Percentiles rank a stretch among this genome's conserved stretches.
These are phyloP conservation scores for Suhomyces bolitotheri DNA, from an alignment of 1,139 yeast genomes.

Conservation along the genomic window DNA sequence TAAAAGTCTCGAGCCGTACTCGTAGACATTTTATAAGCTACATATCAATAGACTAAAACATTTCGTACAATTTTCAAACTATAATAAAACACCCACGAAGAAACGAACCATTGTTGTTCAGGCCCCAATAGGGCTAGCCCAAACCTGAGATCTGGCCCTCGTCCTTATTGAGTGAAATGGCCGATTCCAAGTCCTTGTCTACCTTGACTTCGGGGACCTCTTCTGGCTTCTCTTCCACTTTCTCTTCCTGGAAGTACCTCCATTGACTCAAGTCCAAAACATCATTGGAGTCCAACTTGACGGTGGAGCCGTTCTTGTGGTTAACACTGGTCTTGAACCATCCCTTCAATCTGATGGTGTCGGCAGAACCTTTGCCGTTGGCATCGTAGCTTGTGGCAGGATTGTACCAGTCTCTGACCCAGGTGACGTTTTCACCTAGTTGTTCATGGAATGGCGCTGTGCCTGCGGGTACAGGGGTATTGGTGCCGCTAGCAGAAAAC, in stretches of 20 bases:
- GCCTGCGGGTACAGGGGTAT: constrained; percentile 15
- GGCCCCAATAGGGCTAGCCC: no score
- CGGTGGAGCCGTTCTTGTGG: constrained; percentile 18
- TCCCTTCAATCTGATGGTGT: constrained; percentile 31
- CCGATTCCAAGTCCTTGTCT: constrained; percentile 21
- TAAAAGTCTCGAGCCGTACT: no score
- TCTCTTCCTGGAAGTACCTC: constrained; percentile 27
- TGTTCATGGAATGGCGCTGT: constrained; percentile 22
- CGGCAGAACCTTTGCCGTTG: constrained; percentile 18
- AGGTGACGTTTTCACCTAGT: constrained; percentile 33
- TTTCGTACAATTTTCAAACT: no score
- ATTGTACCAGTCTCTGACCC: constrained; percentile 47
- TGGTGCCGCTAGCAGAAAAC: constrained; percentile 17
- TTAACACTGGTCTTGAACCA: constrained; percentile 37
- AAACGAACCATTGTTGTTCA: no score
- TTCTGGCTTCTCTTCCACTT: constrained; percentile 3
- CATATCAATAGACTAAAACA: no score
- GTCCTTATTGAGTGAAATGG: constrained; percentile 22
- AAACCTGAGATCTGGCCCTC: constrained; percentile 24
- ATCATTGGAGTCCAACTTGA: constrained; percentile 24
- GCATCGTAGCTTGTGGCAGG: constrained; percentile 26
- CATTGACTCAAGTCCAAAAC: constrained; percentile 32
- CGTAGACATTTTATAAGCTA: no score
- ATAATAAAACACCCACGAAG: no score
- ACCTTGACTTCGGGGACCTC: constrained; percentile 9